phyloP scores from a whole-genome alignment of 1,139 yeast species.

The Saccharomyces pastorianus region DNA sequence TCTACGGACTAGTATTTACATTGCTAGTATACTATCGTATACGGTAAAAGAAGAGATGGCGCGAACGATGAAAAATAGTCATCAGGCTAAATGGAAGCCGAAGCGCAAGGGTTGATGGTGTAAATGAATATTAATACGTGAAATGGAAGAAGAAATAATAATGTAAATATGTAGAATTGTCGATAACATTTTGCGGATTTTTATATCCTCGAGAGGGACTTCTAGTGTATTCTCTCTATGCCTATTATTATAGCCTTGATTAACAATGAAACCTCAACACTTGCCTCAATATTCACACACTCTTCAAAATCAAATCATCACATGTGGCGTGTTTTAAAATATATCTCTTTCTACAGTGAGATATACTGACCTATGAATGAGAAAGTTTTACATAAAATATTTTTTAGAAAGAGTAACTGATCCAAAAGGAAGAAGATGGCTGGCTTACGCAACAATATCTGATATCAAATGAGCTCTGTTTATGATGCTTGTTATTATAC shows the following conservation, averaged over 20 bases:
- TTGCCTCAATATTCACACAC: background rate
- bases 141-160: background rate
- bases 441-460: background rate
- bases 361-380: background rate
- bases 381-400: background rate
- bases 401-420: background rate
- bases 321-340: background rate
- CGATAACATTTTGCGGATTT: background rate
- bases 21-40: no score
- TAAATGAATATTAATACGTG: background rate
- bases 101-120: background rate
- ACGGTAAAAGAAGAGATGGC: no score
- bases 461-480: background rate
- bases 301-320: background rate
- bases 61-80: no score
- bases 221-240: background rate
- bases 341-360: background rate
- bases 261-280: background rate
- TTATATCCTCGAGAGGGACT: background rate
- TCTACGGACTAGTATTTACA: background rate
- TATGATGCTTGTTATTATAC: background rate
- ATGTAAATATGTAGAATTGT: background rate
- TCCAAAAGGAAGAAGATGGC: background rate
- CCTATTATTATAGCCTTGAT: background rate
- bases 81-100: no score